Conservation (phyloP, 2,329 filamentous ascomycete species). For the Aspergillus awamori region DNA sequence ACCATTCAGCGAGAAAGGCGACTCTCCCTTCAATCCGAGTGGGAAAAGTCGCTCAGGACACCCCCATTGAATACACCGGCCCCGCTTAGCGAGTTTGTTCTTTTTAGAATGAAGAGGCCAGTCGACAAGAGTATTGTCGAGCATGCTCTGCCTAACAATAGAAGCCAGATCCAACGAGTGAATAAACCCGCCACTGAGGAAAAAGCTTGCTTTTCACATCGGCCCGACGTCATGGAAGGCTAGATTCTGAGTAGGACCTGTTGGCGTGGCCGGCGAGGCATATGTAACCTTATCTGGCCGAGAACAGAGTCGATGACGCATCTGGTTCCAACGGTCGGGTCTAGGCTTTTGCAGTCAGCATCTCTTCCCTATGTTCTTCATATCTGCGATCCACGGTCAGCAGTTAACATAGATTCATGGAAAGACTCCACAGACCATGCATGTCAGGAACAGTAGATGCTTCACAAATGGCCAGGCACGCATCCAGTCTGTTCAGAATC, state of each 20-base stretch:
- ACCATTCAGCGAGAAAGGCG: not conserved
- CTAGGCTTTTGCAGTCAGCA: not conserved
- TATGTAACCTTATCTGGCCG: conserved; percentile 9
- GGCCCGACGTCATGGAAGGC: not conserved
- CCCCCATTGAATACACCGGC: not conserved
- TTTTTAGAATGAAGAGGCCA: not conserved
- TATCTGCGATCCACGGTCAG: not conserved
- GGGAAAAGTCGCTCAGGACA: not conserved
- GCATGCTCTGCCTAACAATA: not conserved
- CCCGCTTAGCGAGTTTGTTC: not conserved
- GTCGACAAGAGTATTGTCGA: not conserved
- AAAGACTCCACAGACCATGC: not conserved
- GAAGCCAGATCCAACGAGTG: not conserved
- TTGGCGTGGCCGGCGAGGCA: not conserved
- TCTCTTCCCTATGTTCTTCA: not conserved
- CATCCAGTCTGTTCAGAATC: not conserved
- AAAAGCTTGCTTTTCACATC: not conserved
- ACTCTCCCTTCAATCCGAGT: not conserved
- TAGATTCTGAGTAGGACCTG: not conserved
- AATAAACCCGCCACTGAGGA: not conserved
- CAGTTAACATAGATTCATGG: not conserved
- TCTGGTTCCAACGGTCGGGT: not conserved
- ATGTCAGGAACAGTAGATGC: not conserved
- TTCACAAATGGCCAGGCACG: not conserved
- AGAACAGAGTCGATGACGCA: conserved; percentile 10